Evolutionary conservation across 164 flowering plant genomes (phyloP).

Genomic region (Amborella trichopoda): DNA sequence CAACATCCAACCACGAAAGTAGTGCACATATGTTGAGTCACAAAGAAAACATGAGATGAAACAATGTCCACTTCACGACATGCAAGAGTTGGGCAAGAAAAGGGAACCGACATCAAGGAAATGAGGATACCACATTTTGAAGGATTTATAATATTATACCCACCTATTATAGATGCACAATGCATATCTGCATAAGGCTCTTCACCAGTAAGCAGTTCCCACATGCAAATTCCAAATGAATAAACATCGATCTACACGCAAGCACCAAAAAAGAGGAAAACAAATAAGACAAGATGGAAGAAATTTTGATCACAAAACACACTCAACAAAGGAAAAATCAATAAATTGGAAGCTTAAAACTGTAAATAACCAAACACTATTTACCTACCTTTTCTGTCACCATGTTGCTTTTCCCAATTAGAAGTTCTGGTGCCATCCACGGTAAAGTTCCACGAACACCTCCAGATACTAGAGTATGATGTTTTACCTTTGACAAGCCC

Average conservation of each 20-base stretch:
- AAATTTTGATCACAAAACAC: background rate
- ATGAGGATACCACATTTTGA: too few relatives aligned
- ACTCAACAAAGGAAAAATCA: background rate
- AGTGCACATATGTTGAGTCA: too few relatives aligned
- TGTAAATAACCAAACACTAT: background rate
- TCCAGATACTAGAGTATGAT: conserved; percentile 88
- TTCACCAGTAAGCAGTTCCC: conserved; percentile 96
- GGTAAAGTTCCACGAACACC: conserved; percentile 98
- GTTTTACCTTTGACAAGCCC: conserved; percentile 89
- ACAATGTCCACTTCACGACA: too few relatives aligned
- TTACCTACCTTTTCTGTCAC: conserved; percentile 75
- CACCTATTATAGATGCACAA: conserved; percentile 93
- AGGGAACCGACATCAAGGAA: too few relatives aligned
- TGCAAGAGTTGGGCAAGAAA: too few relatives aligned
- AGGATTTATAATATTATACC: too few relatives aligned
- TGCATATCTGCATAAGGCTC: conserved; percentile 92
- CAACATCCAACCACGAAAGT: too few relatives aligned
- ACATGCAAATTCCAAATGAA: conserved; percentile 91
- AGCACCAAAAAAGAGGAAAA: conserved; percentile 5
- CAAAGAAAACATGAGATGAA: too few relatives aligned
- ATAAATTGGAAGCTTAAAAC: background rate
- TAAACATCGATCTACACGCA: conserved; percentile 95
- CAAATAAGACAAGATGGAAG: background rate
- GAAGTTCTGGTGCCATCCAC: conserved; percentile 99
- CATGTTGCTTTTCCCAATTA: conserved; percentile 90